Percentiles rank a stretch among this genome's conserved stretches.
Evolutionary conservation across 78 protist species (phyloP).

Genomic region (Anaeramoeba flamelloides): DNA sequence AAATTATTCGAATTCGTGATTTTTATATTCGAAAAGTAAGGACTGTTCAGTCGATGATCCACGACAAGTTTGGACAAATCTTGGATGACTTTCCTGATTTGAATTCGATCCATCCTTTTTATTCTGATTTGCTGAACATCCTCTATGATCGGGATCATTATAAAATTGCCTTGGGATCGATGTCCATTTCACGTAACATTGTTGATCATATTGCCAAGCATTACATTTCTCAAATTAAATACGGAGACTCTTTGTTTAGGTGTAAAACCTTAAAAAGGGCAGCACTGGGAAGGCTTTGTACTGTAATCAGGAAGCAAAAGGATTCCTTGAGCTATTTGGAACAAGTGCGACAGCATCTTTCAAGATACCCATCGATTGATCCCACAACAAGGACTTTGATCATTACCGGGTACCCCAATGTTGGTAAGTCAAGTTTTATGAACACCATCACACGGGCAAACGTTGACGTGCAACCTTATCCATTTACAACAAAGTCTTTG

Average conservation of each 20-base stretch:
- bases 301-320: conserved; percentile 28
- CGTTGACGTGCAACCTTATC: conserved; percentile 97
- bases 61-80: conserved; percentile 74
- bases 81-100: conserved; percentile 87
- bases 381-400: conserved; percentile 91
- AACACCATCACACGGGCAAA: conserved; percentile 91
- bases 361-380: conserved; percentile 95
- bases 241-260: conserved; percentile 92
- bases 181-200: conserved; percentile 50
- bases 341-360: conserved; percentile 94
- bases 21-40: conserved; percentile 93
- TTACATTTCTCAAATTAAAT: conserved; percentile 82
- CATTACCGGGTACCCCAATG: conserved; percentile 94
- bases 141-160: conserved; percentile 95
- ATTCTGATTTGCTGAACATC: conserved; percentile 92
- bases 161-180: conserved; percentile 95
- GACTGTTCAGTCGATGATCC: conserved; percentile 63
- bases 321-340: conserved; percentile 80
- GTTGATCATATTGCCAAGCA: conserved; percentile 81
- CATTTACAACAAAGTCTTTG: conserved; percentile 98
- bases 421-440: conserved; percentile 91
- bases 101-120: conserved; percentile 98
- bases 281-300: conserved; percentile 85
- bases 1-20: conserved; percentile 61
- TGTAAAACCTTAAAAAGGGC: conserved; percentile 98